Evolutionary conservation across 805 yeast genomes (phyloP), one percentile per base, ranked within the genome.

Genomic region (Pichia deserticola): DNA sequence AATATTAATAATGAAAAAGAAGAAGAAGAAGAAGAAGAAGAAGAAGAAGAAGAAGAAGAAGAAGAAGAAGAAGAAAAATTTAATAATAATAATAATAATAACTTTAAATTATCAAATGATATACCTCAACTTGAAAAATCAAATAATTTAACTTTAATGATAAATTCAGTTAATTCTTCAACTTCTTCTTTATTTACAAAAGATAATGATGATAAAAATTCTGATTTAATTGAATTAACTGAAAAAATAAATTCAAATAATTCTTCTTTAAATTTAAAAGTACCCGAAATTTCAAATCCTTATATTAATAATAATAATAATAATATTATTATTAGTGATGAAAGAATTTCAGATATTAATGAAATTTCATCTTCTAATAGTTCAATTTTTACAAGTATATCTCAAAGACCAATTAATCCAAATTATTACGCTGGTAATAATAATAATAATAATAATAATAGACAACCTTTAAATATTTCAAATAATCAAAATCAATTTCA

Each of bases 301-400:
- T 50, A 54, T 45, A 28, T 7, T 38, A 15, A 12, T 37, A 29
- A 28, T 32, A 15, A 29, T 29, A 29, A 12, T 13, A 10, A n/a
- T 25, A 15, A 34, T 20, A 34, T n/a, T 29, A 12, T 27, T 11
- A 35, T 5, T 30, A 1, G 9, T 15, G 46, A 41, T 42, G 20
- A 41, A 28, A 42, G 43, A 5, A 13, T 45, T 5, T 15, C 27
- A 6, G 40, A 45, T 25, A 12, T 4, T 46, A 47, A 38, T 13
- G 36, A 28, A 15, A 48, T 44, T 36, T 49, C 53, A 20, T 36
- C 42, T 7, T 47, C 49, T 43, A 20, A 20, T 20, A 20, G 20
- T 20, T 84, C 92, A 1, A 84, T 82, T 59, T 83, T 86, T 64
- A 85, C 93, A 1, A 81, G 89, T 47, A 86, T 86, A 2, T 83